A percentile compares a stretch with the other conserved stretches of the same genome.
phyloP scores from a whole-genome alignment of 306 rosid genomes.

The Pyrus pyrifolia region DNA sequence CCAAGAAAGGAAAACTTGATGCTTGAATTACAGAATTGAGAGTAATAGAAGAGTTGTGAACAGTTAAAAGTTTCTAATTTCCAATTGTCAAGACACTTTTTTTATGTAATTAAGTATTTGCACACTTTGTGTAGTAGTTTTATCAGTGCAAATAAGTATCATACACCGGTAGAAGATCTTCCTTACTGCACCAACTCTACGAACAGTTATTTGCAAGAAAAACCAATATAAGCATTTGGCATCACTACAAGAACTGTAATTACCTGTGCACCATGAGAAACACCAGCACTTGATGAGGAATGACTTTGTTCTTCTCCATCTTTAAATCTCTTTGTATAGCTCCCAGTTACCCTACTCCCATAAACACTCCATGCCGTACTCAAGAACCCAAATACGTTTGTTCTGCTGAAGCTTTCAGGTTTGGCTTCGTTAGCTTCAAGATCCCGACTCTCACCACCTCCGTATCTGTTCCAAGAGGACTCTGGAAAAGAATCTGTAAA shows the following conservation, averaged over 20 bases:
- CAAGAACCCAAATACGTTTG: slow-evolving; percentile 8
- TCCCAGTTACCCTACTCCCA: slow-evolving; percentile 21
- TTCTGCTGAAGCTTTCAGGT: slow-evolving; percentile 24
- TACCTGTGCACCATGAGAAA: slow-evolving; percentile 18
- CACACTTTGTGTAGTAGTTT: background rate
- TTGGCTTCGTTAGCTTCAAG: slow-evolving; percentile 24
- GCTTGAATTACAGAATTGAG: background rate
- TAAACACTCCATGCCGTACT: slow-evolving; percentile 15
- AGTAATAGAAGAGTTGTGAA: background rate
- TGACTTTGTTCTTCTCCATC: slow-evolving; percentile 36
- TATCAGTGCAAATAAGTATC: background rate
- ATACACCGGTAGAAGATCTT: background rate
- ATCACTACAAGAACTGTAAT: background rate
- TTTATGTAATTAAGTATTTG: background rate
- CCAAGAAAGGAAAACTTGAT: background rate
- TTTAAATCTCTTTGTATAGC: slow-evolving; percentile 30
- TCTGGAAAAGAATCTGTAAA: slow-evolving; percentile 7
- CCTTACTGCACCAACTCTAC: background rate
- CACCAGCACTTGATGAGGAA: slow-evolving; percentile 15
- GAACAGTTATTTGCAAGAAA: background rate
- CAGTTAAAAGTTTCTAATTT: background rate
- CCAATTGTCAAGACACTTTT: background rate
- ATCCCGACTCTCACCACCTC: slow-evolving; percentile 23
- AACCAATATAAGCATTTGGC: background rate
- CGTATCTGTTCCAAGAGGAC: slow-evolving; percentile 9